Percentiles rank a stretch among this genome's conserved stretches.
phyloP scores from a whole-genome alignment of 2,329 filamentous ascomycete genomes.

The Exophiala spinifera region DNA sequence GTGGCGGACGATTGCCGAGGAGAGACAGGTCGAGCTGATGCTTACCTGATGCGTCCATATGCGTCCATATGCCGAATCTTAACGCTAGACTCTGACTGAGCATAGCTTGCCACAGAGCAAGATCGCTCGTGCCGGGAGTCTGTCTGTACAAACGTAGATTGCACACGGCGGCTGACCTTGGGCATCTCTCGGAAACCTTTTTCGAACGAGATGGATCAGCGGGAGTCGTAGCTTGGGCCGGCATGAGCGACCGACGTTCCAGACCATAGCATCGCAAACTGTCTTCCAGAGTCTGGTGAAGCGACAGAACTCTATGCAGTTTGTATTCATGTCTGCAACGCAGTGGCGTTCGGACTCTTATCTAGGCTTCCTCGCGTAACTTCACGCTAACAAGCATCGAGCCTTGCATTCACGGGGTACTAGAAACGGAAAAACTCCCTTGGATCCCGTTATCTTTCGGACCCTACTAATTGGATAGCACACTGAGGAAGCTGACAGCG shows the following conservation, averaged over 20 bases:
- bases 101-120: no score
- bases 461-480: neutral
- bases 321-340: no score
- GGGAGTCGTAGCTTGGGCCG: no score
- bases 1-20: conserved; percentile 6
- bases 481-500: neutral
- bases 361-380: neutral
- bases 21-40: conserved; percentile 5
- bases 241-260: no score
- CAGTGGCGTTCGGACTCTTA: neutral
- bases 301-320: no score
- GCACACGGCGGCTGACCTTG: no score
- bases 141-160: no score
- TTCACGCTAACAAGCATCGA: neutral
- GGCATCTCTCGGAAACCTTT: no score
- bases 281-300: no score
- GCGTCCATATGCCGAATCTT: neutral
- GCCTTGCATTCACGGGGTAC: neutral
- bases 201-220: no score
- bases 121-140: neutral
- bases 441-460: neutral
- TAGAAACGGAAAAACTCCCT: neutral
- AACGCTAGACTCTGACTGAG: no score
- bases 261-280: no score
- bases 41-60: neutral